Percentiles rank a stretch among this genome's conserved stretches.
These are phyloP conservation scores for Delonix regia DNA, from an alignment of 306 rosid species.

Conservation along the genomic window DNA sequence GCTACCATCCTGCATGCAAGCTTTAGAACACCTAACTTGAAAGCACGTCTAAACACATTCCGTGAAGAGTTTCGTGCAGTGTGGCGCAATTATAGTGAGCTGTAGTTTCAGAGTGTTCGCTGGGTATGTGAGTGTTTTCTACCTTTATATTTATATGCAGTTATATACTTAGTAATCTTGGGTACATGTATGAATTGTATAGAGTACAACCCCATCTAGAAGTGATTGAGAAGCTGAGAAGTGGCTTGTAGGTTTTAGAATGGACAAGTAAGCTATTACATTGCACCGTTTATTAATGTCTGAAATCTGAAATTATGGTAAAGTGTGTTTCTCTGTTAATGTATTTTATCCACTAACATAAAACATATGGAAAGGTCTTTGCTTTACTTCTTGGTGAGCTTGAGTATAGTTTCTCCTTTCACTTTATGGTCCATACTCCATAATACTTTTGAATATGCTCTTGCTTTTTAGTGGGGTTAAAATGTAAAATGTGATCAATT, in stretches of 20 bases:
- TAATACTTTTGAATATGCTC: neutral
- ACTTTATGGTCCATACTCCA: slow-evolving; percentile 6
- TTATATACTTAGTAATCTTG: neutral
- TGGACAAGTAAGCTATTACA: neutral
- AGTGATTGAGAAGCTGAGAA: slow-evolving; percentile 28
- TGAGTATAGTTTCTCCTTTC: slow-evolving; percentile 11
- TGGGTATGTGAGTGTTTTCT: slow-evolving; percentile 54
- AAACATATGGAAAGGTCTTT: neutral
- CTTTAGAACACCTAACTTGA: slow-evolving; percentile 96
- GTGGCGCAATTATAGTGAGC: slow-evolving; percentile 99
- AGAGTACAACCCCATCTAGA: neutral
- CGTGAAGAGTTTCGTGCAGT: slow-evolving; percentile 99
- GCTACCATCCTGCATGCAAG: slow-evolving; percentile 95
- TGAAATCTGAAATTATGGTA: neutral
- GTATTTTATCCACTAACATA: neutral
- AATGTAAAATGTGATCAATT: neutral
- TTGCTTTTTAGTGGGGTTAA: neutral
- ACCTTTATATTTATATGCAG: slow-evolving; percentile 20
- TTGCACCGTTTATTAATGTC: neutral
- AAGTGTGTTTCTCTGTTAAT: slow-evolving; percentile 5
- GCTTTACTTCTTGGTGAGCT: neutral
- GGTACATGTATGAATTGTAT: neutral
- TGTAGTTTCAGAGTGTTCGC: slow-evolving; percentile 54
- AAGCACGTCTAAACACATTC: slow-evolving; percentile 96
- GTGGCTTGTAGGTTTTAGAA: slow-evolving; percentile 13